phyloP scores from a whole-genome alignment of 73 alveolate genomes.

The Paramecium tetraurelia region DNA sequence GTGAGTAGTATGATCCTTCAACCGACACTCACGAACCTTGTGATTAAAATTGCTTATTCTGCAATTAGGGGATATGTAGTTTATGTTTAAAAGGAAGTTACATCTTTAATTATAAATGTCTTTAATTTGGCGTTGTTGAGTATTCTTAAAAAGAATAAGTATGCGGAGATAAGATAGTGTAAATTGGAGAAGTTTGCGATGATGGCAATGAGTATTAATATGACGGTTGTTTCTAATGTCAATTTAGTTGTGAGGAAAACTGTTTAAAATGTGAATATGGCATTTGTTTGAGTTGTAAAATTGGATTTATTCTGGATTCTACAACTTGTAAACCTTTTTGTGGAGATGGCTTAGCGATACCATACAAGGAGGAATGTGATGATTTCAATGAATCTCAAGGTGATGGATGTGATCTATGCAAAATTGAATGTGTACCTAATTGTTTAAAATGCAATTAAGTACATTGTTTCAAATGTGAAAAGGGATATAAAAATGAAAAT shows the following conservation, averaged over 20 bases:
- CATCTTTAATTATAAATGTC: not conserved
- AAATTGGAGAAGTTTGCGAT: not conserved
- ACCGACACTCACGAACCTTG: not conserved
- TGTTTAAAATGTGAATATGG: not conserved
- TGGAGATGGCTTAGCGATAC: not conserved
- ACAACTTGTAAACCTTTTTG: not conserved
- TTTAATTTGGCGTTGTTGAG: not conserved
- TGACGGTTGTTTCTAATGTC: not conserved
- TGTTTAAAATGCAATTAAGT: slow-evolving; percentile 65
- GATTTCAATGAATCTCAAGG: slow-evolving; percentile 56
- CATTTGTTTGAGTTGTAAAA: not conserved
- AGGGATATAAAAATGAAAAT: slow-evolving; percentile 60
- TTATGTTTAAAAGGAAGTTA: not conserved
- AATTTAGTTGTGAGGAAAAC: not conserved
- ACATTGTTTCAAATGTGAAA: slow-evolving; percentile 49
- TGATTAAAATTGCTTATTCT: not conserved
- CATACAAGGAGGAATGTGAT: slow-evolving; percentile 63
- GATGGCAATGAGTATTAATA: not conserved
- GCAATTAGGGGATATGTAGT: not conserved
- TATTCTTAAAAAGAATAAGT: not conserved
- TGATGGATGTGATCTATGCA: slow-evolving; percentile 33
- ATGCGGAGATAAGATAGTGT: not conserved
- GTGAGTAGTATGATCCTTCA: not conserved
- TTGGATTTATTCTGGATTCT: not conserved
- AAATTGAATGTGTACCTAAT: slow-evolving; percentile 49